Evolutionary conservation across 441 rosid species (phyloP).

Genomic region (Breynia disticha): DNA sequence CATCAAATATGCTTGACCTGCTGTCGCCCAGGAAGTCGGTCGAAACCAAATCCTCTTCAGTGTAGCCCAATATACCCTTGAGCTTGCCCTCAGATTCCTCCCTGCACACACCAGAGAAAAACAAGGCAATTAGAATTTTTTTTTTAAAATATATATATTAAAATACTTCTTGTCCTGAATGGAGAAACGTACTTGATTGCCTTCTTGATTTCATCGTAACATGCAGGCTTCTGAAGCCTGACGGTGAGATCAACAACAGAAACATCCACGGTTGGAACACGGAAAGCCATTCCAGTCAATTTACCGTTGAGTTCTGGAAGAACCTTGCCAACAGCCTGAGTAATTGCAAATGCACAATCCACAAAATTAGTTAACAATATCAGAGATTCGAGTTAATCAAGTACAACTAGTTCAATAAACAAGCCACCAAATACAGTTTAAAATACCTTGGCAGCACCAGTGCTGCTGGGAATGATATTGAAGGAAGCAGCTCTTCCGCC

Average conservation of each 20-base stretch:
- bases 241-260: constrained; percentile 84
- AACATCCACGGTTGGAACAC: constrained; percentile 83
- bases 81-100: constrained; percentile 41
- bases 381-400: neutral
- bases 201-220: constrained; percentile 60
- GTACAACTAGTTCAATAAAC: neutral
- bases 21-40: constrained; percentile 46
- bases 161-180: too few relatives aligned
- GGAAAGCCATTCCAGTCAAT: constrained; percentile 84
- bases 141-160: too few relatives aligned
- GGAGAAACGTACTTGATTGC: constrained; percentile 64
- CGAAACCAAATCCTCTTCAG: constrained; percentile 52
- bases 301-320: constrained; percentile 67
- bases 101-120: too few relatives aligned
- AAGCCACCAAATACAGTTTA: neutral
- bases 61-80: constrained; percentile 64
- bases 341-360: too few relatives aligned
- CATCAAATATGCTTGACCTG: constrained; percentile 67
- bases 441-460: constrained; percentile 83
- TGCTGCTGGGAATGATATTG: too few relatives aligned
- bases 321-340: constrained; percentile 72
- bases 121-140: too few relatives aligned
- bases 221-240: constrained; percentile 66
- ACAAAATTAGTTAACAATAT: too few relatives aligned
- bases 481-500: constrained; percentile 98